These are phyloP conservation scores for Inosperma sp. DNA, from an alignment of 768 basidiomycete species.

Conservation along the genomic window DNA sequence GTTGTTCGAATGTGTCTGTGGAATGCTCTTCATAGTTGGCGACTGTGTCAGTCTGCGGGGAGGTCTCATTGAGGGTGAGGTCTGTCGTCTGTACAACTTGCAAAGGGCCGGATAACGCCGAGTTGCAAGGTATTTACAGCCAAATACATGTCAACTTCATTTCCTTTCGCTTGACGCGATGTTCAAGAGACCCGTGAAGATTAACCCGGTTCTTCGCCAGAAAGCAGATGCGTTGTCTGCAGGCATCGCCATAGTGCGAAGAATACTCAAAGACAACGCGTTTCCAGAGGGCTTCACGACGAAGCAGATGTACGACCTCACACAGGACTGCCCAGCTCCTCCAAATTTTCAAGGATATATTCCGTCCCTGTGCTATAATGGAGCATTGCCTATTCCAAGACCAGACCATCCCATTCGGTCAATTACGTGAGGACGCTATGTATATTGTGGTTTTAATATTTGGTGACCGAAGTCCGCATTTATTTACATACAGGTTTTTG, in stretches of 20 bases:
- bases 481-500: conserved; percentile 41
- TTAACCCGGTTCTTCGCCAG: conserved; percentile 13
- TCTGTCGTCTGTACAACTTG: conserved; percentile 17
- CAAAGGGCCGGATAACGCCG: conserved; percentile 20
- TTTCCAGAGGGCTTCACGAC: conserved; percentile 33
- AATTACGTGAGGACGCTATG: conserved; percentile 36
- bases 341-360: conserved; percentile 21
- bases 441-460: neutral
- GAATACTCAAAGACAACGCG: conserved; percentile 26
- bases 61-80: conserved; percentile 27
- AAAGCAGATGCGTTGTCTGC: conserved; percentile 14
- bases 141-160: conserved; percentile 1
- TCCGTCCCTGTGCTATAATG: conserved; percentile 1
- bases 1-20: conserved; percentile 9
- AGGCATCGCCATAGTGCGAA: conserved; percentile 27
- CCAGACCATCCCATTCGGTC: conserved; percentile 51
- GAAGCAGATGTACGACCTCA: conserved; percentile 35
- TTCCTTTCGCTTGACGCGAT: neutral
- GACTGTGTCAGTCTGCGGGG: conserved; percentile 24
- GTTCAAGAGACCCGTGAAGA: neutral
- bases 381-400: conserved; percentile 8
- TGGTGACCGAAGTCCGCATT: neutral
- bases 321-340: conserved; percentile 27
- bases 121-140: neutral
- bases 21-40: conserved; percentile 16